Evolutionary conservation across 176 grass and related monocot species (phyloP), one percentile per base, ranked within the genome.

Genomic region (Aegilops longissima): DNA sequence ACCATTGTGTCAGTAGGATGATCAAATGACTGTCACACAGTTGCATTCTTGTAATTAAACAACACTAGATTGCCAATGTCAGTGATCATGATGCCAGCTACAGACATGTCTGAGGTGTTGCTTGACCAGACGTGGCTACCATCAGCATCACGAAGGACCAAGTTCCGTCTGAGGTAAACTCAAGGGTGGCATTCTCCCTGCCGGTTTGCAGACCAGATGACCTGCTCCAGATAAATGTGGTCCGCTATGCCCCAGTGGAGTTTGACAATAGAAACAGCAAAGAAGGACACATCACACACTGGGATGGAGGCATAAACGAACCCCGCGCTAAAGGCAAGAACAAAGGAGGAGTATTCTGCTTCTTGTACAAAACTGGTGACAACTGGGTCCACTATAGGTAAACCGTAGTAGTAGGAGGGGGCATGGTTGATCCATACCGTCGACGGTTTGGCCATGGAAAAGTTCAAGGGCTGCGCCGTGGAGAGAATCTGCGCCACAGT

Each of bases 51-150:
- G 1, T 69, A 5, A 35, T 69, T 8, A 9, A 35, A 35, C 16
- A 69, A 18, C 16, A 69, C 66, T 7, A 69, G 16, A 69, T 69
- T 69, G 0, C 31, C 31, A 2, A 30, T 16, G 3, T 35, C 8
- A 1, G 1, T 35, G 6, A 69, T 69, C 31, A 0, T 1, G 16
- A 69, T 69, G 31, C 7, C 1, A 10, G 14, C 2, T 35, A 20
- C 31, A 69, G 30, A 69, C 7, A 3, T 1, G 7, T 1, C 14
- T 0, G 31, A 3, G 6, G 0, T 69, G 8, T 4, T 4, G 66
- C 66, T 69, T 3, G 63, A 66, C 63, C 63, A 66, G 12, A 66
- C 25, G 0, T 6, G 9, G 13, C 66, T 69, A 36, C 1, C 31
- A 2, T 69, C 8, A 18, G 31, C 31, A 69, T 36, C 31, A 20